Percentiles rank a stretch among this genome's conserved stretches.
Evolutionary conservation across 345 rosid species (phyloP).

Genomic region (Moricandia arvensis): DNA sequence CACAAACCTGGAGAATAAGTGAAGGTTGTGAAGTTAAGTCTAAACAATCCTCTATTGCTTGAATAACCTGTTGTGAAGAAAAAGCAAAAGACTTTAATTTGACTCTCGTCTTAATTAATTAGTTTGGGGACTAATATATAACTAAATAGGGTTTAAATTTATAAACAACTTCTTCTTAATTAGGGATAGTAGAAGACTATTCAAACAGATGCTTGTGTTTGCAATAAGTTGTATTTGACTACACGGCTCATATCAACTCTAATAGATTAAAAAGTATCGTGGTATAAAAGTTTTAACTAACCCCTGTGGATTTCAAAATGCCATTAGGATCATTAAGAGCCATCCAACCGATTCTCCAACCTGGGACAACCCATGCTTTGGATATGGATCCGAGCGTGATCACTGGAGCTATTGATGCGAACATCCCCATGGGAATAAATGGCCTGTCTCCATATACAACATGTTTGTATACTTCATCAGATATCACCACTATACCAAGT

Average conservation of each 20-base stretch:
- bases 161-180: neutral
- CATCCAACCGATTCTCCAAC: conserved; percentile 67
- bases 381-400: conserved; percentile 57
- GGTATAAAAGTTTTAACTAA: neutral
- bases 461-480: conserved; percentile 2
- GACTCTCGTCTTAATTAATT: neutral
- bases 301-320: conserved; percentile 39
- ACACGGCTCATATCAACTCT: neutral
- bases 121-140: neutral
- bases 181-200: neutral
- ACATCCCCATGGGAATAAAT: conserved; percentile 15
- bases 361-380: conserved; percentile 56
- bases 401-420: conserved; percentile 51
- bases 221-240: neutral
- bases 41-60: conserved; percentile 42
- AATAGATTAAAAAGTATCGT: neutral
- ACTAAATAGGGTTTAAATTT: neutral
- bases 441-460: conserved; percentile 4
- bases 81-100: neutral
- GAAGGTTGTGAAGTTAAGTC: conserved; percentile 40
- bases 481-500: conserved; percentile 7
- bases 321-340: conserved; percentile 43
- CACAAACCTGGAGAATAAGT: conserved; percentile 49
- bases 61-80: conserved; percentile 36
- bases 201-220: neutral